Percentiles rank a stretch among this genome's conserved stretches.
phyloP scores from a whole-genome alignment of 768 basidiomycete species.

The Thelephora ganbajun region DNA sequence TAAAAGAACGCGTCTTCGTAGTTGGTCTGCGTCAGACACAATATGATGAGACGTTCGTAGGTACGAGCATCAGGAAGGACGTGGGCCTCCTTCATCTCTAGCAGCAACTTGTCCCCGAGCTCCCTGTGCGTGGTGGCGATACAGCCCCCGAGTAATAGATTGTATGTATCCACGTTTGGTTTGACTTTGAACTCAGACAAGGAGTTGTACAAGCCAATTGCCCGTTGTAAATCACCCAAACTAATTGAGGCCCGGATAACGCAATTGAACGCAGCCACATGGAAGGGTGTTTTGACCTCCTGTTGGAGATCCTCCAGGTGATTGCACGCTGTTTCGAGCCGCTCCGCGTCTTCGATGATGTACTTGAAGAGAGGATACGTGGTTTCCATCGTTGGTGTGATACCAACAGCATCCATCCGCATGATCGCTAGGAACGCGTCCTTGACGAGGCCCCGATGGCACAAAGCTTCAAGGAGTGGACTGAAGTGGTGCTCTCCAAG shows the following conservation, averaged over 20 bases:
- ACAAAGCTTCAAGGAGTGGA: constrained; percentile 63
- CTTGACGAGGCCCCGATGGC: constrained; percentile 37
- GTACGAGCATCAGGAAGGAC: constrained; percentile 45
- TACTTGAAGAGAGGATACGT: constrained; percentile 36
- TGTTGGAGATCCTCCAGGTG: constrained; percentile 45
- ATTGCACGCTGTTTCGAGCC: constrained; percentile 51
- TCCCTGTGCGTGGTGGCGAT: constrained; percentile 41
- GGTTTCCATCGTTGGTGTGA: constrained; percentile 37
- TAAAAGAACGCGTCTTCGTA: constrained; percentile 87
- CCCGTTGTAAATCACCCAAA: constrained; percentile 59
- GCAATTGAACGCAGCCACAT: constrained; percentile 48
- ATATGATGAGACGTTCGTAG: constrained; percentile 51
- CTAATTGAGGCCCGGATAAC: constrained; percentile 49
- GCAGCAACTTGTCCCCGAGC: constrained; percentile 53
- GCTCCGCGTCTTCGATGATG: constrained; percentile 32
- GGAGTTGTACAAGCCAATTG: constrained; percentile 62
- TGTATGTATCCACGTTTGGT: constrained; percentile 55
- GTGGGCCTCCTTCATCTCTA: constrained; percentile 46
- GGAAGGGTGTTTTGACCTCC: constrained; percentile 32
- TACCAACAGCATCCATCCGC: constrained; percentile 41
- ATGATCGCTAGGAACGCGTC: constrained; percentile 49
- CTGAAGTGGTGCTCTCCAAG: constrained; percentile 66
- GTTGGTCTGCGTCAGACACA: constrained; percentile 54
- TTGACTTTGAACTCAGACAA: constrained; percentile 36
- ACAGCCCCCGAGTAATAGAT: constrained; percentile 55